Conservation (phyloP, 2,329 filamentous ascomycete genomes). For the Trichoderma sp. region DNA sequence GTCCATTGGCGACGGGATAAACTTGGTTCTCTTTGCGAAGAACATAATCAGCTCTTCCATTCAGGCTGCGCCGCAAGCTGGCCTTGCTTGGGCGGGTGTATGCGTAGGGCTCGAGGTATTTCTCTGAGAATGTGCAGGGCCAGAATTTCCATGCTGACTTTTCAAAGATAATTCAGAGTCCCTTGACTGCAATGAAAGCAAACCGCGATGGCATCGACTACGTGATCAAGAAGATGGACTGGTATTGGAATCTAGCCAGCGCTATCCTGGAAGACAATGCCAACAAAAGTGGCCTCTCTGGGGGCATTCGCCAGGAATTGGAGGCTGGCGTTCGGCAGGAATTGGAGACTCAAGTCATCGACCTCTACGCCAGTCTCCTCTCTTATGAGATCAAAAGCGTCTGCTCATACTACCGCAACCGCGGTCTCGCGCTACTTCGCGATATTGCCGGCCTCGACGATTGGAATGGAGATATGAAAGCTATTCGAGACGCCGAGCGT, state of each 20-base stretch:
- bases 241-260: slow-evolving; percentile 42
- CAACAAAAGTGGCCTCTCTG: slow-evolving; percentile 3
- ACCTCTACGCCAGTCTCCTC: slow-evolving; percentile 46
- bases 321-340: slow-evolving; percentile 33
- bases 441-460: slow-evolving; percentile 40
- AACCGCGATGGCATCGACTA: slow-evolving; percentile 43
- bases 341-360: slow-evolving; percentile 36
- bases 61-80: slow-evolving; percentile 39
- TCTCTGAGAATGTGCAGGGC: background rate
- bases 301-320: slow-evolving; percentile 31
- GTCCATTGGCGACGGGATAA: slow-evolving; percentile 33
- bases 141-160: slow-evolving; percentile 1
- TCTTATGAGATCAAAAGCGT: slow-evolving; percentile 47
- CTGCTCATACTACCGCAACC: slow-evolving; percentile 41
- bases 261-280: slow-evolving; percentile 36
- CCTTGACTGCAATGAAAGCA: slow-evolving; percentile 34
- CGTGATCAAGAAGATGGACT: slow-evolving; percentile 44
- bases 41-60: slow-evolving; percentile 28
- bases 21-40: background rate
- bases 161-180: slow-evolving; percentile 39
- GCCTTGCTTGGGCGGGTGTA: slow-evolving; percentile 44
- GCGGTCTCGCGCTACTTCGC: slow-evolving; percentile 36
- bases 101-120: slow-evolving; percentile 41
- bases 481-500: slow-evolving; percentile 37
- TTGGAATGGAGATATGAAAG: slow-evolving; percentile 39